Conservation (phyloP, 768 basidiomycete species). For the Leccinum arenicola region DNA sequence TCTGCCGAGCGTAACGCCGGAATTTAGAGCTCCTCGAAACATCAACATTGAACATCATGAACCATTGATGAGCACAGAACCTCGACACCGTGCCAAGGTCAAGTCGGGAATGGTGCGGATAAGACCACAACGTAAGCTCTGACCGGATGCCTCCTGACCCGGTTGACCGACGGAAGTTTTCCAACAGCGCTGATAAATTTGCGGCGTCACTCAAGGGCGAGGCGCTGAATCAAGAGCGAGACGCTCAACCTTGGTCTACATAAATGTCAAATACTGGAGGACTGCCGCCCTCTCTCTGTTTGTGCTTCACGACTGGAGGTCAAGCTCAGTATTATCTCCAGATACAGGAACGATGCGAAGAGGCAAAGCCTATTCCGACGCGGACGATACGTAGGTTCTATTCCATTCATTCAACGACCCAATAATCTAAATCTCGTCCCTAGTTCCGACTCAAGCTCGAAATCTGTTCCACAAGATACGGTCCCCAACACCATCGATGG, state of each 20-base stretch:
- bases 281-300: background rate
- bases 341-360: background rate
- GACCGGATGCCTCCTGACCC: background rate
- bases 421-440: background rate
- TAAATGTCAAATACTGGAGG: background rate
- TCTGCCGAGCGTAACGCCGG: background rate
- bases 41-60: background rate
- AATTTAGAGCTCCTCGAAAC: background rate
- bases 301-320: background rate
- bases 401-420: background rate
- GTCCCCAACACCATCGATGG: background rate
- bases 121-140: background rate
- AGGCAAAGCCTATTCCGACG: background rate
- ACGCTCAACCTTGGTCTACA: background rate
- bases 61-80: background rate
- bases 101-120: background rate
- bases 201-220: background rate
- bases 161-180: background rate
- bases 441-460: background rate
- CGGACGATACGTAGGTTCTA: background rate
- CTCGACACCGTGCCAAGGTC: background rate
- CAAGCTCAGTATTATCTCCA: background rate
- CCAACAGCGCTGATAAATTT: background rate
- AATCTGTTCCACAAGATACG: background rate
- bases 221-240: background rate